phyloP scores from a whole-genome alignment of 2,329 filamentous ascomycete species.

The Ophiostoma montium region DNA sequence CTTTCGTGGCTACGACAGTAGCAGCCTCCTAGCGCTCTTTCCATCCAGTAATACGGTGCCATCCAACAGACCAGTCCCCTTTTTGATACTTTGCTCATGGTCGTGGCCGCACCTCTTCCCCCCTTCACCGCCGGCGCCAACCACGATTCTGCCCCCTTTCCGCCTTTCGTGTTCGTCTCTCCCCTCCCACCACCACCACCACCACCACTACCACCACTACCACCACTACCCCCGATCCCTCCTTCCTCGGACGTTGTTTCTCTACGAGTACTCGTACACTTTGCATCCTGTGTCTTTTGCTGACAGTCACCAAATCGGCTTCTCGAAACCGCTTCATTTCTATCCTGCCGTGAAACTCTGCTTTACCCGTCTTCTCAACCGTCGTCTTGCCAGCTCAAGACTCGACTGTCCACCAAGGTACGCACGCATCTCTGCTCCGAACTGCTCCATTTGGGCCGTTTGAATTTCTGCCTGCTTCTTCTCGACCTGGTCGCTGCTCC shows the following conservation, averaged over 20 bases:
- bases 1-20: background rate
- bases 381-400: background rate
- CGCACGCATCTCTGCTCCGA: background rate
- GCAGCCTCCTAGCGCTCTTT: background rate
- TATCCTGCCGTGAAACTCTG: background rate
- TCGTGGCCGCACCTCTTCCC: slow-evolving; percentile 3
- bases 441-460: background rate
- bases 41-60: background rate
- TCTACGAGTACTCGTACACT: background rate
- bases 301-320: too few relatives aligned
- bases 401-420: background rate
- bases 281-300: background rate
- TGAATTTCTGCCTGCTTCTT: background rate
- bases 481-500: background rate
- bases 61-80: background rate
- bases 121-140: slow-evolving; percentile 10
- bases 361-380: background rate
- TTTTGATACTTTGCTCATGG: background rate
- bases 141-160: slow-evolving; percentile 12
- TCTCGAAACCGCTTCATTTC: background rate
- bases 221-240: slow-evolving; percentile 1
- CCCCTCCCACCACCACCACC: background rate
- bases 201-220: background rate
- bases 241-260: background rate
- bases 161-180: background rate